Evolutionary conservation across 2,329 filamentous ascomycete species (phyloP), one percentile per base, ranked within the genome.

Genomic region (Onygenales sp.): DNA sequence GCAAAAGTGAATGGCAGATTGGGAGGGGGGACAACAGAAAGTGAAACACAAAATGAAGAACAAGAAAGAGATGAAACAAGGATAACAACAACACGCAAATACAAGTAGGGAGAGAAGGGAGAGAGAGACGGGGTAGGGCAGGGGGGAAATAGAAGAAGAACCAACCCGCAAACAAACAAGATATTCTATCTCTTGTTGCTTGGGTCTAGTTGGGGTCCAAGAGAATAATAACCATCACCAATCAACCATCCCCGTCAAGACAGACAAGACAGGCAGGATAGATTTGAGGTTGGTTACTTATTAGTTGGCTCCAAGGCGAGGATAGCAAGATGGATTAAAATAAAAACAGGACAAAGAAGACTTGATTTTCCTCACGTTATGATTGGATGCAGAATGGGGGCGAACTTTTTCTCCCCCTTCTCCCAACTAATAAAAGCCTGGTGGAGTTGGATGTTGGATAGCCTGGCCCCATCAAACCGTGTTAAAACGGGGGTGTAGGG

Each of bases 341-440:
- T 10, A 39, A 39, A n/a, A 6, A 39, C 2, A 14, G 6, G 14
- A 39, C 11, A 17, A 27, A 39, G 33, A 31, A 39, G 45, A 48
- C 33, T 39, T 48, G 33, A 31, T 21, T 48, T 48, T 48, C 45
- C 45, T 48, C 33, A 48, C 45, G 31, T 48, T 48, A 32, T 48
- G 33, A 48, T 48, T 48, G 45, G 45, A 27, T 27, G 21, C n/a
- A n/a, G 37, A 9, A 11, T 4, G 7, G 32, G 1, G 44, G 44
- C 43, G 43, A 47, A 33, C 34, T 47, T 47, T 34, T n/a, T 31
- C 5, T 14, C 21, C 21, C 21, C 4, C 4, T 4, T 27, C 21
- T 27, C 21, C 21, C 21, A 27, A 27, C 21, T 27, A 27, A 27
- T 27, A 27, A 27, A 27, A 27, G 21, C 21, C 21, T 27, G 21